phyloP scores from a whole-genome alignment of 345 rosid species.

The Eucalyptus marginata region DNA sequence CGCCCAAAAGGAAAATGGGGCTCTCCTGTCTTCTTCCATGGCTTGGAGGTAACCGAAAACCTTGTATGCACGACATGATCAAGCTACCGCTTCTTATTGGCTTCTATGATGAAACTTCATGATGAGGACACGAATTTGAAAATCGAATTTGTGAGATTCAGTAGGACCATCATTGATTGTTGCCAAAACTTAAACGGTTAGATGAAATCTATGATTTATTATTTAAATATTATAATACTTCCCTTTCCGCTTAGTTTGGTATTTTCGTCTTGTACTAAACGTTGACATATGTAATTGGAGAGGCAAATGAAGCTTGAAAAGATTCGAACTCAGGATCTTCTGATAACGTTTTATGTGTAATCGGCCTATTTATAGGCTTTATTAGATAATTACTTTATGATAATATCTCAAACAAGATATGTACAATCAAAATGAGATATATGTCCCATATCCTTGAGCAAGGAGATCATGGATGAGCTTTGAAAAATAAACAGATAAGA shows the following conservation, averaged over 20 bases:
- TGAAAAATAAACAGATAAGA: no score
- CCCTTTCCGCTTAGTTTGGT: neutral
- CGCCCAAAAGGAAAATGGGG: neutral
- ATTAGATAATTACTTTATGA: neutral
- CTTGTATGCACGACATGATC: neutral
- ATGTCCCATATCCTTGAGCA: neutral
- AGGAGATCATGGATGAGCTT: no score
- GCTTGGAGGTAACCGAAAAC: neutral
- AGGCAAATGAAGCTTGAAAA: neutral
- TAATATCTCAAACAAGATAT: constrained; percentile 20
- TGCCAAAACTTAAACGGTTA: neutral
- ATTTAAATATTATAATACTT: neutral
- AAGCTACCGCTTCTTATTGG: neutral
- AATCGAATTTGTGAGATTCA: neutral
- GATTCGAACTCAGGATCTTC: no score
- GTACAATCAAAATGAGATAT: neutral
- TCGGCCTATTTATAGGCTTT: neutral
- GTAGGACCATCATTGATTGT: neutral
- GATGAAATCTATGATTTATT: neutral
- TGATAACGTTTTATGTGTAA: no score
- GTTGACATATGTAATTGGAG: neutral
- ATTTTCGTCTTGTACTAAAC: neutral
- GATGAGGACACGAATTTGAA: neutral
- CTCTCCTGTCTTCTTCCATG: neutral
- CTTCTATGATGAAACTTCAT: neutral